These are phyloP conservation scores for Pestalotiopsis sp. DNA, from an alignment of 2,329 filamentous ascomycete genomes.

Conservation along the genomic window DNA sequence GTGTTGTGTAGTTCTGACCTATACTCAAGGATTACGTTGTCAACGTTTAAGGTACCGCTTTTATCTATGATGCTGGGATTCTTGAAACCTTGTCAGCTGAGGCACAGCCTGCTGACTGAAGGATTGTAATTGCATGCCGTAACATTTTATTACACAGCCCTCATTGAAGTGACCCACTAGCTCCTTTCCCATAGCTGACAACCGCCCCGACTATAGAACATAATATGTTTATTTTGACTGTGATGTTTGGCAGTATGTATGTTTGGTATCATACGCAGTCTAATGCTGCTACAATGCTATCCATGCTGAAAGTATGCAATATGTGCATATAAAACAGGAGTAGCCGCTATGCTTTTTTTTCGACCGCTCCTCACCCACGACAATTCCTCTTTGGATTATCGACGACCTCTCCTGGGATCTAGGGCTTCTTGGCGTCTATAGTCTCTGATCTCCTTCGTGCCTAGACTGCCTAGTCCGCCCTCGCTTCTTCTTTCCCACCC, in stretches of 20 bases:
- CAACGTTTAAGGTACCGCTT: background rate
- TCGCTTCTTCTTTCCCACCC: conserved; percentile 75
- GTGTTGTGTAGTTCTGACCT: background rate
- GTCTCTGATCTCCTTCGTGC: conserved; percentile 89
- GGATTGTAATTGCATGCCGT: background rate
- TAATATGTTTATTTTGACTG: background rate
- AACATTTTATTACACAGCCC: background rate
- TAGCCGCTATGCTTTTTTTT: background rate
- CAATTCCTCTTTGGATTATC: conserved; percentile 28
- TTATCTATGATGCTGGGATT: background rate
- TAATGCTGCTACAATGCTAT: background rate
- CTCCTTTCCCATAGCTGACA: background rate
- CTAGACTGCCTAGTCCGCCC: conserved; percentile 84
- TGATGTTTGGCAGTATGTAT: background rate
- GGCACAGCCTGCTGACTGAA: background rate
- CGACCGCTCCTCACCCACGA: background rate
- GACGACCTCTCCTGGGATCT: conserved; percentile 75
- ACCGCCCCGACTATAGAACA: background rate
- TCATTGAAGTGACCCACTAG: background rate
- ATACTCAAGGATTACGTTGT: background rate
- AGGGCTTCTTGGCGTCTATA: conserved; percentile 78
- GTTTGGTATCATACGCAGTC: background rate
- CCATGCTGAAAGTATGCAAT: background rate
- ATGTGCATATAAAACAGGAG: background rate
- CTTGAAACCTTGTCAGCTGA: background rate